Evolutionary conservation across 192 early-diverging fungal species (phyloP), one percentile per base, ranked within the genome.

Genomic region (Backusella tarrabulga): DNA sequence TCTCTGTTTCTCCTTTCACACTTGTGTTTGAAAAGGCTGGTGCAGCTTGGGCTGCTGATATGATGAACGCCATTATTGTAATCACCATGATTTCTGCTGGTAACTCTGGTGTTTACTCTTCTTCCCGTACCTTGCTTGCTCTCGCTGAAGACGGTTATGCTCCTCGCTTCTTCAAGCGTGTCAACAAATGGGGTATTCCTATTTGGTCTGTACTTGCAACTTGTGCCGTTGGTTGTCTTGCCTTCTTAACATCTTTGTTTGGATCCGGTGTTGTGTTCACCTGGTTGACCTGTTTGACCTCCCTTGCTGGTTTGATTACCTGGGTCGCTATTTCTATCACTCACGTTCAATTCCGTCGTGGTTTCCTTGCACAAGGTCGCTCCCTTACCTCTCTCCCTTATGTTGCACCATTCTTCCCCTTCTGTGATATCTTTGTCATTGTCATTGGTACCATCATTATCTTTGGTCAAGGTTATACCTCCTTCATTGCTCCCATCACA

Each of bases 31-130:
- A 87, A 44, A 78, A 84, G 75, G 88, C 92, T 14, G 92, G 92
- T 41, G 85, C 88, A 17, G 67, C 17, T 35, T 86, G 84, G 78
- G 90, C 90, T 19, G 89, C 88, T 19, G 83, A 91, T 52, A 76
- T 88, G 40, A 93, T 93, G 90, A 93, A 93, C 76, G 92, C 90
- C 14, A 85, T 93, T 66, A 85, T 93, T 46, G 75, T 93, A 34
- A 81, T 90, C 29, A 90, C 90, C 3, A 82, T 91, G 34, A 79
- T 91, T 71, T 91, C 89, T 14, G 94, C 95, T 63, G 93, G 92
- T 36, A 97, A 95, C 86, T 93, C 91, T 9, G 94, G 93, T n/a
- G 88, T 97, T 19, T 97, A 95, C 69, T 92, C 93, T 19, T 91
- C 92, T 36, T 91, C 90, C 7, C 84, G 95, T 32, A 93, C 93